Conservation (phyloP, 495 filamentous ascomycete species). For the Podospora pseudocomata region DNA sequence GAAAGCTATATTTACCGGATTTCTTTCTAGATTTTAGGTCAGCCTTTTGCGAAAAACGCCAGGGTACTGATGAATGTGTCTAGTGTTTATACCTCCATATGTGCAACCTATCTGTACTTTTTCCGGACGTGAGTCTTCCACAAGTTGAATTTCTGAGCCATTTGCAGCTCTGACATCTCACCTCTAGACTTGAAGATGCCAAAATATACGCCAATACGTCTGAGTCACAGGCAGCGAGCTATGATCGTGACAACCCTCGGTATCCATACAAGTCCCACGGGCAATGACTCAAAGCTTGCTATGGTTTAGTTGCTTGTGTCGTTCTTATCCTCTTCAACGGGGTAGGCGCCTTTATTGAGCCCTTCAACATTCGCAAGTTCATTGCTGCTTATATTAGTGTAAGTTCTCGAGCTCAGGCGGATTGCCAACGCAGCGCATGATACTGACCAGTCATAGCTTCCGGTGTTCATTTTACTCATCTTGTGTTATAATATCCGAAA, state of each 20-base stretch:
- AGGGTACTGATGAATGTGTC: conserved; percentile 20
- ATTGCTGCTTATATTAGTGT: conserved; percentile 49
- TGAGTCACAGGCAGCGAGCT: conserved; percentile 35
- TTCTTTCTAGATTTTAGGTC: no score
- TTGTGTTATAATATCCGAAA: conserved; percentile 37
- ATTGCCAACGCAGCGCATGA: no score
- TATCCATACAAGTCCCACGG: conserved; percentile 50
- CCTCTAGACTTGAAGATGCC: conserved; percentile 30
- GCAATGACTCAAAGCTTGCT: conserved; percentile 44
- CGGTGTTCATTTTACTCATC: conserved; percentile 34
- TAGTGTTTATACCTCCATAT: conserved; percentile 44
- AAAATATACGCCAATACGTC: conserved; percentile 35
- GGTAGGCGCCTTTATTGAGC: conserved; percentile 37
- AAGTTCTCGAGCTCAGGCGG: conserved; percentile 18
- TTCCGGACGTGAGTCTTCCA: conserved; percentile 35
- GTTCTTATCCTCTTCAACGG: conserved; percentile 48
- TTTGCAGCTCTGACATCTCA: neutral
- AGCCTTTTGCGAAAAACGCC: no score
- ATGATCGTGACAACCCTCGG: conserved; percentile 41
- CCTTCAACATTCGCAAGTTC: conserved; percentile 39
- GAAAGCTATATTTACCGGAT: neutral
- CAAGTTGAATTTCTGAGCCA: neutral
- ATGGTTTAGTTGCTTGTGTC: conserved; percentile 42
- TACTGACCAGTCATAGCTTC: conserved; percentile 21
- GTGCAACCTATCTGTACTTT: conserved; percentile 42